These are phyloP conservation scores for Corymbia calophylla DNA, from an alignment of 441 rosid genomes.

Conservation along the genomic window DNA sequence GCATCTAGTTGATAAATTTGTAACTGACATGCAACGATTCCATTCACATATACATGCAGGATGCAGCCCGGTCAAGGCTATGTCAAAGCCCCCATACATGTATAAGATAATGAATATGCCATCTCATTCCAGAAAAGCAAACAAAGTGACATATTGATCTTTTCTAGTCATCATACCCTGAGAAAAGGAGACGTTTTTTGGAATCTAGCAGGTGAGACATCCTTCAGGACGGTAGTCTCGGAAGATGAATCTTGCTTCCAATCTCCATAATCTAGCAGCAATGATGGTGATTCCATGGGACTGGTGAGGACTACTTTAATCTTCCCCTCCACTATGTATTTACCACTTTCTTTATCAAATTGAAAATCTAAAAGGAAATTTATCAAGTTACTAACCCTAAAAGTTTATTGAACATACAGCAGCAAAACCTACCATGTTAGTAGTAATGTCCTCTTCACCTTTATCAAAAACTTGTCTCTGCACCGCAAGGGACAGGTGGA, in stretches of 20 bases:
- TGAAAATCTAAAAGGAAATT: neutral
- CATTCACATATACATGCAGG: neutral
- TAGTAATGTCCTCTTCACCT: constrained; percentile 29
- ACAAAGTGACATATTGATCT: neutral
- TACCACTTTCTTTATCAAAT: constrained; percentile 37
- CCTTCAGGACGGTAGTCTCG: constrained; percentile 13
- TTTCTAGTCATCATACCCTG: constrained; percentile 10
- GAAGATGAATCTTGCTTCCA: constrained; percentile 22
- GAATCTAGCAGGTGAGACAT: constrained; percentile 13
- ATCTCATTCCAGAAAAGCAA: neutral
- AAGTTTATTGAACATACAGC: neutral
- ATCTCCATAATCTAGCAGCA: constrained; percentile 27
- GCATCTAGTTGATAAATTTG: neutral
- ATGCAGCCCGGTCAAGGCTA: neutral
- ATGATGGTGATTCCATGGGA: constrained; percentile 25
- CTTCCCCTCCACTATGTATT: constrained; percentile 39
- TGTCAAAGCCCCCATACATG: neutral
- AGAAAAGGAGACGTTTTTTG: constrained; percentile 28
- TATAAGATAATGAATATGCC: neutral
- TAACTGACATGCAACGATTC: neutral
- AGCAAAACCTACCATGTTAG: constrained; percentile 14
- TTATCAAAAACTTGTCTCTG: constrained; percentile 43
- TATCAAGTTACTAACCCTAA: neutral
- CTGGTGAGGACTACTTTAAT: constrained; percentile 29
- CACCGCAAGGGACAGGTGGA: constrained; percentile 41